Percentiles rank a stretch among this genome's conserved stretches.
These are phyloP conservation scores for Fraxinus latifolia DNA, from an alignment of 305 asterid genomes.

Conservation along the genomic window DNA sequence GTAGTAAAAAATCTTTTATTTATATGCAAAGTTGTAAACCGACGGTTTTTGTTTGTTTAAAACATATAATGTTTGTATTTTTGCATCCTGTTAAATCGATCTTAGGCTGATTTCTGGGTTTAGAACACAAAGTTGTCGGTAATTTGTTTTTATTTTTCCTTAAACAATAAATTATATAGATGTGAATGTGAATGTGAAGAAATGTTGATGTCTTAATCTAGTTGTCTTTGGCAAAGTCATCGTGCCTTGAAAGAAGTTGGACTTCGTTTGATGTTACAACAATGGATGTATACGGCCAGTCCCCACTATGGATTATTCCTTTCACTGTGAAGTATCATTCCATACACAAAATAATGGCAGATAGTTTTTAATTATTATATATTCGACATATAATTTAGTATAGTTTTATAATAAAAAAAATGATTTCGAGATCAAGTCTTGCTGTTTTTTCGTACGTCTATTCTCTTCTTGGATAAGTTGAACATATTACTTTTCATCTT, in stretches of 20 bases:
- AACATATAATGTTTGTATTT: background rate
- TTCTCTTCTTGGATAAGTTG: background rate
- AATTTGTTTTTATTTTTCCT: background rate
- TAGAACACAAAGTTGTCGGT: background rate
- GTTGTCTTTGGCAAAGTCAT: background rate
- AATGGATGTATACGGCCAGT: background rate
- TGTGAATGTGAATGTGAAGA: background rate
- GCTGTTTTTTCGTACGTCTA: background rate
- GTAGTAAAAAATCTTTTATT: slow-evolving; percentile 6
- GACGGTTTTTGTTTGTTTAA: background rate
- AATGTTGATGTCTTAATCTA: background rate
- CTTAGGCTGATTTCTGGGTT: background rate
- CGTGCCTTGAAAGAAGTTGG: slow-evolving; percentile 6
- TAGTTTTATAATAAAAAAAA: background rate
- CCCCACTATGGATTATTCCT: background rate
- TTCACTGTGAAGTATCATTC: background rate
- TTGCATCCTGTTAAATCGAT: background rate
- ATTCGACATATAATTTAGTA: background rate
- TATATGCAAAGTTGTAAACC: slow-evolving; percentile 7
- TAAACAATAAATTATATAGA: background rate
- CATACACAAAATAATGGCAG: background rate
- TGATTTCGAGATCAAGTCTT: background rate
- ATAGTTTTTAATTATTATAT: background rate
- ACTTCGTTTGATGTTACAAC: background rate
- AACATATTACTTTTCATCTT: background rate